phyloP scores from a whole-genome alignment of 768 basidiomycete species.

The Phylloporus sp. region DNA sequence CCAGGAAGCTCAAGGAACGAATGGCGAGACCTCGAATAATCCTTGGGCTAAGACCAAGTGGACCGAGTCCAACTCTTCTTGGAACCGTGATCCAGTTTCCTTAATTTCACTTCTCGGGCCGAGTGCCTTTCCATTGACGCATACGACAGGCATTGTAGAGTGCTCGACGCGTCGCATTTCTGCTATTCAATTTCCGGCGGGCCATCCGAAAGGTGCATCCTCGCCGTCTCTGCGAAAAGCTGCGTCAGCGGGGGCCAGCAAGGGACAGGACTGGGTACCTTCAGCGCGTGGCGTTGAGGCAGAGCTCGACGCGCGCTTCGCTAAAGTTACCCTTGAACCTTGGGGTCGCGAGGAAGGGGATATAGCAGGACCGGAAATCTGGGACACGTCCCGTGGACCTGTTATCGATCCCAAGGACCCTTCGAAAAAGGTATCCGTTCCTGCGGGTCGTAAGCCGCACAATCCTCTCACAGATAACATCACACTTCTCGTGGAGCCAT shows the following conservation, averaged over 20 bases:
- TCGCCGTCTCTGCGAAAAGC: neutral
- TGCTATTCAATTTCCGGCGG: constrained; percentile 39
- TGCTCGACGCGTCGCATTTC: constrained; percentile 57
- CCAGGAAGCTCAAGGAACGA: constrained; percentile 8
- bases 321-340: constrained; percentile 50
- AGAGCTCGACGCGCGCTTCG: constrained; percentile 44
- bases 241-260: constrained; percentile 6
- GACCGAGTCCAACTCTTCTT: constrained; percentile 19
- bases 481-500: constrained; percentile 51
- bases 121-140: constrained; percentile 55
- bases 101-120: constrained; percentile 50
- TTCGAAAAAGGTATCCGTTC: constrained; percentile 6
- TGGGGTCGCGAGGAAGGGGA: constrained; percentile 46
- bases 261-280: constrained; percentile 10
- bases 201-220: constrained; percentile 13
- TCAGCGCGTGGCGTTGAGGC: constrained; percentile 38
- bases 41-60: constrained; percentile 4
- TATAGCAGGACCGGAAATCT: constrained; percentile 35
- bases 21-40: neutral
- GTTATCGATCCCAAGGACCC: constrained; percentile 25
- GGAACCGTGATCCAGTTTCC: constrained; percentile 20
- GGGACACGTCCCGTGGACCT: constrained; percentile 35
- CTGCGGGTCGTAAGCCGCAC: constrained; percentile 32
- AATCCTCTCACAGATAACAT: constrained; percentile 57
- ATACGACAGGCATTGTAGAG: constrained; percentile 64